Percentiles rank a stretch among this genome's conserved stretches.
These are phyloP conservation scores for Pseudopithomyces chartarum DNA, from an alignment of 2,329 filamentous ascomycete genomes.

Conservation along the genomic window DNA sequence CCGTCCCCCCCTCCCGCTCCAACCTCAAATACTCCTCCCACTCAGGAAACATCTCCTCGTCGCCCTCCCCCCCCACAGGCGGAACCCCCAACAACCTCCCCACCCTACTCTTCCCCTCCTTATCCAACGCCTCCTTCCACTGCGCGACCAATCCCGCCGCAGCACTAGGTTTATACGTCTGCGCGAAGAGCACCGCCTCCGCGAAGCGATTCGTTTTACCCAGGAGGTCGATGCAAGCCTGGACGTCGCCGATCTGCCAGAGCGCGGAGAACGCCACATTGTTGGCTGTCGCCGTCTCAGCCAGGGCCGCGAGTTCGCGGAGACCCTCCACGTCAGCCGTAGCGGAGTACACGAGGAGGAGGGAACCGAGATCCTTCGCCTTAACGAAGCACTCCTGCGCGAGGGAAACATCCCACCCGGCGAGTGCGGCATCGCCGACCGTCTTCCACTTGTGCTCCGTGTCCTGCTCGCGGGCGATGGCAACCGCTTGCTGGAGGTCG, in stretches of 20 bases:
- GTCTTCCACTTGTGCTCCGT: conserved; percentile 98
- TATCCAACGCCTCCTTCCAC: conserved; percentile 87
- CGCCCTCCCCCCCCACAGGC: conserved; percentile 63
- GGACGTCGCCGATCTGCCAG: conserved; percentile 84
- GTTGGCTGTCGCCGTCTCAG: conserved; percentile 76
- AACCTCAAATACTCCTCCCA: conserved; percentile 90
- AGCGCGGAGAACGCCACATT: conserved; percentile 92
- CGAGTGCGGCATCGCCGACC: conserved; percentile 87
- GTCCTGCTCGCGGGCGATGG: conserved; percentile 81
- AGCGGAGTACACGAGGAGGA: conserved; percentile 86
- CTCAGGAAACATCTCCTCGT: conserved; percentile 88
- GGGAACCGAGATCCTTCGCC: conserved; percentile 86
- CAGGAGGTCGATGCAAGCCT: conserved; percentile 80
- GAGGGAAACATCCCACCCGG: conserved; percentile 82
- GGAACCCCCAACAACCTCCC: conserved; percentile 83
- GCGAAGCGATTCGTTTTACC: conserved; percentile 77
- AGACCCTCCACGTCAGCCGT: conserved; percentile 80
- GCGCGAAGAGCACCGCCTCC: conserved; percentile 88
- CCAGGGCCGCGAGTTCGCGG: conserved; percentile 71
- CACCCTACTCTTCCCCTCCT: conserved; percentile 82
- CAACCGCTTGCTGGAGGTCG: conserved; percentile 82
- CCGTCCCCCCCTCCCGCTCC: conserved; percentile 71
- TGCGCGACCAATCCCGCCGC: conserved; percentile 68
- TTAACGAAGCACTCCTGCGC: conserved; percentile 93
- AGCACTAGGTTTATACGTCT: conserved; percentile 90